phyloP scores from a whole-genome alignment of 2,329 filamentous ascomycete species.

The Tympanopsis confertula region DNA sequence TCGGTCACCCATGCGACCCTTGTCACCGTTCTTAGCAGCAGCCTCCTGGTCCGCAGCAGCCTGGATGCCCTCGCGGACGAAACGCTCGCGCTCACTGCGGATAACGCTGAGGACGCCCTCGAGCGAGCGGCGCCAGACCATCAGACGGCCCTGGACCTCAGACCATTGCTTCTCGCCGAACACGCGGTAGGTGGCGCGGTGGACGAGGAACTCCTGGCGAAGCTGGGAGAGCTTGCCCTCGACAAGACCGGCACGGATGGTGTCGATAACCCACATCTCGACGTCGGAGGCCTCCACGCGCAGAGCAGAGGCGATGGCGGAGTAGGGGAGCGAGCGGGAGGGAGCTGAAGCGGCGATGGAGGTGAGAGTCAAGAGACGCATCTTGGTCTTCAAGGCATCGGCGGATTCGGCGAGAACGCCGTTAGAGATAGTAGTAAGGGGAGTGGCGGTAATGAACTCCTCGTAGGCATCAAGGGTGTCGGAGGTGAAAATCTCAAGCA shows the following conservation, averaged over 20 bases:
- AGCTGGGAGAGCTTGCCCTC: slow-evolving; percentile 94
- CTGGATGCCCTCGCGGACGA: neutral
- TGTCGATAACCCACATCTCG: slow-evolving; percentile 98
- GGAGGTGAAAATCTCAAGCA: slow-evolving; percentile 89
- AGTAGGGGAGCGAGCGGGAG: slow-evolving; percentile 80
- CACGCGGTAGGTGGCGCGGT: slow-evolving; percentile 90
- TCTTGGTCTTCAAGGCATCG: slow-evolving; percentile 77
- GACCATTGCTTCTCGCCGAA: slow-evolving; percentile 98
- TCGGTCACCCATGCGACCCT: slow-evolving; percentile 5
- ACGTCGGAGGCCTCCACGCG: slow-evolving; percentile 75
- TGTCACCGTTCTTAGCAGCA: slow-evolving; percentile 4
- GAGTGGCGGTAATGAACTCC: slow-evolving; percentile 69
- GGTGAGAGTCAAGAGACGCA: slow-evolving; percentile 86
- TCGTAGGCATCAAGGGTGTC: slow-evolving; percentile 90
- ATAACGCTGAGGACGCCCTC: slow-evolving; percentile 69
- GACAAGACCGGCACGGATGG: slow-evolving; percentile 86
- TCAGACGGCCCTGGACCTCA: slow-evolving; percentile 79
- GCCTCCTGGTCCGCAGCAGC: neutral
- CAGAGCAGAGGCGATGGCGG: slow-evolving; percentile 70
- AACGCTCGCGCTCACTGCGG: slow-evolving; percentile 55
- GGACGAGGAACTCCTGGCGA: slow-evolving; percentile 85
- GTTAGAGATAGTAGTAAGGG: slow-evolving; percentile 22
- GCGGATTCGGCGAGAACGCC: slow-evolving; percentile 31
- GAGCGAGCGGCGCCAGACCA: slow-evolving; percentile 80
- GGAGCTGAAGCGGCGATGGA: slow-evolving; percentile 75